Percentiles rank a stretch among this genome's conserved stretches.
Conservation (phyloP, 768 basidiomycete genomes). For the Pleurotus ostreatus region DNA sequence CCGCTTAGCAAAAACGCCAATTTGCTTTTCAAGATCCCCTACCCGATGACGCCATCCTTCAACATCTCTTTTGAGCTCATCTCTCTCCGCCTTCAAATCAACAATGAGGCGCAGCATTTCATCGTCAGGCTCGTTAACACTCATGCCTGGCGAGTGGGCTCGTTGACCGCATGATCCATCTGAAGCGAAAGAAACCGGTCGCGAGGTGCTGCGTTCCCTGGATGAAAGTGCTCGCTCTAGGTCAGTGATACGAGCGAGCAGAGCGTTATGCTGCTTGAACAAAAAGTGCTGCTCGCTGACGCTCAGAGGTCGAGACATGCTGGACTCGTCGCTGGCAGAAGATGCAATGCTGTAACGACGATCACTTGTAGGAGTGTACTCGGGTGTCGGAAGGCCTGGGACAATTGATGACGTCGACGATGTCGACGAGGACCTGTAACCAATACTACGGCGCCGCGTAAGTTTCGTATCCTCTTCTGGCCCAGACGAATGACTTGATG, state of each 20-base stretch:
- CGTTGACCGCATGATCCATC: slow-evolving; percentile 22
- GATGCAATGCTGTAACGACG: slow-evolving; percentile 33
- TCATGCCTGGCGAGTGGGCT: slow-evolving; percentile 21
- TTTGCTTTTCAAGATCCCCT: slow-evolving; percentile 68
- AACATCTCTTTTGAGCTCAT: slow-evolving; percentile 84
- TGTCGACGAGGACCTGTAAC: slow-evolving; percentile 54
- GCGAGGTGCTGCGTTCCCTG: slow-evolving; percentile 39
- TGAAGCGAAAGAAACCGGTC: slow-evolving; percentile 49
- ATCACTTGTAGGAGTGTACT: slow-evolving; percentile 60
- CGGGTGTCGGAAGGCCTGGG: slow-evolving; percentile 64
- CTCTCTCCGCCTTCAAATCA: slow-evolving; percentile 84
- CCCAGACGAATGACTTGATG: slow-evolving; percentile 13
- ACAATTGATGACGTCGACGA: slow-evolving; percentile 22
- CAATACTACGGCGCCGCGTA: slow-evolving; percentile 65
- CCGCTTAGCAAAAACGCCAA: slow-evolving; percentile 58
- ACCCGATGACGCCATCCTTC: slow-evolving; percentile 84
- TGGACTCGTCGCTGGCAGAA: slow-evolving; percentile 32
- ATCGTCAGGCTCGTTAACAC: slow-evolving; percentile 52
- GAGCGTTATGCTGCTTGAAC: slow-evolving; percentile 78
- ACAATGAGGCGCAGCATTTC: slow-evolving; percentile 75
- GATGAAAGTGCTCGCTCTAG: slow-evolving; percentile 65
- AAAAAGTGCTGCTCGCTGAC: slow-evolving; percentile 81
- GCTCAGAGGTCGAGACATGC: slow-evolving; percentile 50
- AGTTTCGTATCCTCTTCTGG: slow-evolving; percentile 29
- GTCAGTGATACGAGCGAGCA: slow-evolving; percentile 78